Evolutionary conservation across 2,329 filamentous ascomycete species (phyloP), one percentile per base, ranked within the genome.

Genomic region (Botrytis elliptica): DNA sequence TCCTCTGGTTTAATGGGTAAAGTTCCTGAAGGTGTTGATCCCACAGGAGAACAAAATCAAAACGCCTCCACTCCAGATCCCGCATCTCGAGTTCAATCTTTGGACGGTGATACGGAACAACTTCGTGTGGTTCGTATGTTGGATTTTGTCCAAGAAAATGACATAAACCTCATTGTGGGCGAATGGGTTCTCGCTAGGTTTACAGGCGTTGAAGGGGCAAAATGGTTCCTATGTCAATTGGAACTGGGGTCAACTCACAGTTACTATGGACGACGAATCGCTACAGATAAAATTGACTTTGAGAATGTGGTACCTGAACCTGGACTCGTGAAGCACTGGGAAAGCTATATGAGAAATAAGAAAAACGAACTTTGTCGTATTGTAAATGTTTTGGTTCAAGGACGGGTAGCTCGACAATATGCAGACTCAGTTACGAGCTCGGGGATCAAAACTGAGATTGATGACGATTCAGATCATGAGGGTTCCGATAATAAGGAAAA

Each of bases 151-250:
- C 79, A 82, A 73, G 78, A 81, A 66, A 74, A 77, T 7, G 65
- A 77, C 46, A 67, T 82, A 4, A 73, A 77, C 14, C 66, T 78
- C 14, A 75, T 81, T 52, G 81, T 79, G 1, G 81, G 80, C n/a
- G 80, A 81, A 75, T 82, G 80, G 80, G 79, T 82, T 46, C 75
- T 82, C 36, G 80, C 80, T n/a, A 78, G 80, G 52, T 81, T 82
- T 70, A 78, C 80, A 0, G 77, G 80, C 1, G 77, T 77, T 16
- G 76, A 78, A 10, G 78, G 78, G 1, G 81, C 81, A 33, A 78
- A 80, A 55, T 82, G 80, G 81, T 81, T 82, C 75, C 78, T 81
- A 40, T 82, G 80, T 73, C 75, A 81, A 63, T 75, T 82, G 8
- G 80, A 81, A 70, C 76, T 81, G 12, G 80, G 81, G 6, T 76